Evolutionary conservation across 2,329 filamentous ascomycete genomes (phyloP), one percentile per base, ranked within the genome.

Genomic region (Pseudogymnoascus sp.): DNA sequence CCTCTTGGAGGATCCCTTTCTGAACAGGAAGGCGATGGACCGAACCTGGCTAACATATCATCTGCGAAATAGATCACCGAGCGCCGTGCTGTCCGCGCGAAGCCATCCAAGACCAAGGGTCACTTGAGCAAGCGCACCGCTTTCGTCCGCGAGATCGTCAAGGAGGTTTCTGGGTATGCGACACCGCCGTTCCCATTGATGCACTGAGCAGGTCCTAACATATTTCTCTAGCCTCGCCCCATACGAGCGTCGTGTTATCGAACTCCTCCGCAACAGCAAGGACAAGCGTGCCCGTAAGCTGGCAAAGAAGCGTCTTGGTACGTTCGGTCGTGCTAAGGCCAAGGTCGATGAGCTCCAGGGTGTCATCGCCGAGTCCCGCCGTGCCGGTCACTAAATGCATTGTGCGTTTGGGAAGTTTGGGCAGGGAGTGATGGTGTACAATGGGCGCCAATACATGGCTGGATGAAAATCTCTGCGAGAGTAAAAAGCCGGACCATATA

Each of bases 301-400:
- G 76, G 93, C 93, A 75, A 97, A 97, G 92, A 97, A 96, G 90
- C 88, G 93, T 89, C 92, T 99, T 84, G 94, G 94, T 79, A 97
- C 94, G 74, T 97, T 97, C 81, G 90, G 91, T 77, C 93, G 94
- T 80, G 93, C 93, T 77, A 99, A 99, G 93, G 88, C 86, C 79
- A 99, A 99, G 93, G 94, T 99, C 72, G 94, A 99, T 79, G 93
- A 97, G 84, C 91, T 99, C 83, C 91, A 92, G 83, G 87, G 91
- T 75, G 90, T 99, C 80, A 99, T 99, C 78, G 91, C 93, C 75
- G 94, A 97, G 84, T 88, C 92, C 77, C 92, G 93, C 81, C 84
- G 88, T 77, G 82, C 85, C 67, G 86, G 80, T 79, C 86, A 88
- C 81, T 89, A 87, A 83, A 79, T 71, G 71, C 64, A 64, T 62